A percentile compares a stretch with the other conserved stretches of the same genome.
Evolutionary conservation across 2,329 filamentous ascomycete species (phyloP).

Genomic region (Bipolaris oryzae): DNA sequence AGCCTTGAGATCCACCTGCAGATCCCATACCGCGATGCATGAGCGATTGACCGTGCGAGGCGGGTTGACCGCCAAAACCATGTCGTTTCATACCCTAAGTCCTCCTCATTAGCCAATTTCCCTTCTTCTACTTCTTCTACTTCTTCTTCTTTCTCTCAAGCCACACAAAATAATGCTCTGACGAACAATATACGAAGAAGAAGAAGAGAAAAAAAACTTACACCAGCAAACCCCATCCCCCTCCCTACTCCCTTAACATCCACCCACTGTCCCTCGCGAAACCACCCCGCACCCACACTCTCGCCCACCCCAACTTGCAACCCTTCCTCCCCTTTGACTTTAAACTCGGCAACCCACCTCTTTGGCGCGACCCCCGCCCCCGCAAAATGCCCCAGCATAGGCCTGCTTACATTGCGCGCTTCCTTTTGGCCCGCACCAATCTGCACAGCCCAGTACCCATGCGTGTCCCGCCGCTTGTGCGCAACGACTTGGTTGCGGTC

Average conservation of each 20-base stretch:
- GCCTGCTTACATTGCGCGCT: slow-evolving; percentile 76
- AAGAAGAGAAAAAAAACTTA: slow-evolving; percentile 38
- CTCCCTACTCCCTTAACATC: slow-evolving; percentile 80
- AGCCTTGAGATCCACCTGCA: slow-evolving; percentile 85
- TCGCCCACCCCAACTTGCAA: slow-evolving; percentile 76
- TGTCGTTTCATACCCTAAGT: slow-evolving; percentile 87
- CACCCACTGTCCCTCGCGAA: slow-evolving; percentile 86
- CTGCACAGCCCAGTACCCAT: slow-evolving; percentile 96
- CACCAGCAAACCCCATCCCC: slow-evolving; percentile 91
- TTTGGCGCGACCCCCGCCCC: slow-evolving; percentile 83
- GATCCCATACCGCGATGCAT: slow-evolving; percentile 93
- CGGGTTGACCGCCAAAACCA: slow-evolving; percentile 85
- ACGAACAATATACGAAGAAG: too few relatives aligned
- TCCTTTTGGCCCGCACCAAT: slow-evolving; percentile 79
- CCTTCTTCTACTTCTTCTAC: too few relatives aligned
- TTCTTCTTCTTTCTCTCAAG: too few relatives aligned
- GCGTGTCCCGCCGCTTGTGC: slow-evolving; percentile 77
- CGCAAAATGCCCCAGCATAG: slow-evolving; percentile 87
- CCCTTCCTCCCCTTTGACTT: slow-evolving; percentile 74
- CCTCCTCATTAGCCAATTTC: slow-evolving; percentile 7
- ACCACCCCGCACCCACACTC: slow-evolving; percentile 84
- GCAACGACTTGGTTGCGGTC: slow-evolving; percentile 89
- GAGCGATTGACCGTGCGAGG: slow-evolving; percentile 93
- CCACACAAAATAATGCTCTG: too few relatives aligned
- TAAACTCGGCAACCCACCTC: slow-evolving; percentile 82